Conservation (phyloP, 169 alveolate species). For the Babesia caballi region DNA sequence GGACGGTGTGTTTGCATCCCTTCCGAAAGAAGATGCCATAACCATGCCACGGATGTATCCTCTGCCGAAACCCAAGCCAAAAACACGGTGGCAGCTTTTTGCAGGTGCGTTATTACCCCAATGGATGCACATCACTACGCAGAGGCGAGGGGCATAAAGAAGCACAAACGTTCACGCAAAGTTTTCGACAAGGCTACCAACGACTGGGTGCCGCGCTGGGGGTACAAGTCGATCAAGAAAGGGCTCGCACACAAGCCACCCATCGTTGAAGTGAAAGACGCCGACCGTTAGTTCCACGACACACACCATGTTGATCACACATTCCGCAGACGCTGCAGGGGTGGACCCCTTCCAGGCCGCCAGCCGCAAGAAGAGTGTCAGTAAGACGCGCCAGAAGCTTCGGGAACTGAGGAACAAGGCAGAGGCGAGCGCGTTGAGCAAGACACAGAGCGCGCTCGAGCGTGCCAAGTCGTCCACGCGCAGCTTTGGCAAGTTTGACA, state of each 20-base stretch:
- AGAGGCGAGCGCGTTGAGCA: constrained; percentile 19
- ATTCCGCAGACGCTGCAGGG: constrained; percentile 9
- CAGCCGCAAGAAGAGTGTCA: constrained; percentile 21
- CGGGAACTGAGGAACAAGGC: constrained; percentile 64
- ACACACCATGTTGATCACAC: neutral
- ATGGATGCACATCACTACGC: neutral
- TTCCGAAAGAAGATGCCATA: constrained; percentile 42
- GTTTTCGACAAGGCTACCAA: constrained; percentile 66
- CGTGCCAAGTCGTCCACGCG: constrained; percentile 31
- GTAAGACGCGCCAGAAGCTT: constrained; percentile 51
- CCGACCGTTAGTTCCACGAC: neutral
- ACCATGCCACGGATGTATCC: constrained; percentile 64
- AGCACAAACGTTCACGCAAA: constrained; percentile 69
- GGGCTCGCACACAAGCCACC: constrained; percentile 36
- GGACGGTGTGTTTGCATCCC: constrained; percentile 64
- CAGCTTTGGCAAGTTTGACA: constrained; percentile 48
- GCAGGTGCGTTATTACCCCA: constrained; percentile 32
- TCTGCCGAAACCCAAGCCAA: constrained; percentile 60
- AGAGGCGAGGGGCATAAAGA: constrained; percentile 71
- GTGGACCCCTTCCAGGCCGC: constrained; percentile 36
- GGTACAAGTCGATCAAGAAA: constrained; percentile 64
- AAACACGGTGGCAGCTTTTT: constrained; percentile 76
- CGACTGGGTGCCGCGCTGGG: constrained; percentile 84
- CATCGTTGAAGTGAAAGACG: constrained; percentile 44
- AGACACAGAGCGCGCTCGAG: constrained; percentile 15